These are phyloP conservation scores for Wickerhamiella azymoides DNA, from an alignment of 805 yeast genomes.

Conservation along the genomic window DNA sequence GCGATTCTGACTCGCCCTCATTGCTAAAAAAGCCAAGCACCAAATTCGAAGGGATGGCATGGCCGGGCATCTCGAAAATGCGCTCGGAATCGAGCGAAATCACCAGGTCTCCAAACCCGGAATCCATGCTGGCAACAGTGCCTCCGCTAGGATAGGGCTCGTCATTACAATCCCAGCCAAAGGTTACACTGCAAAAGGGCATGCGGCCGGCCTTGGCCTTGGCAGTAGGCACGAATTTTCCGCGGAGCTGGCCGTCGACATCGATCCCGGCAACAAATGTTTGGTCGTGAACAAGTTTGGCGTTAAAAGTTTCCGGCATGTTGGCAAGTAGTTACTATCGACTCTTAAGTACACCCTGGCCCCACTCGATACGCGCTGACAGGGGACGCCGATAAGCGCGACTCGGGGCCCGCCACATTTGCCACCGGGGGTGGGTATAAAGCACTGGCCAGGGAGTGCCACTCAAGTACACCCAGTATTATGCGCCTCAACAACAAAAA, in stretches of 20 bases:
- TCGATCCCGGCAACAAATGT: constrained; percentile 24
- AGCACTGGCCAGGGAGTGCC: too few species aligned
- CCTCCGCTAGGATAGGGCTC: constrained; percentile 19
- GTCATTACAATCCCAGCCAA: constrained; percentile 28
- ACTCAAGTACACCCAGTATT: too few species aligned
- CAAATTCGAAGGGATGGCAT: constrained; percentile 19
- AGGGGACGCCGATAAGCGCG: too few species aligned
- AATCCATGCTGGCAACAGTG: constrained; percentile 20
- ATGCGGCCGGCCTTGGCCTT: constrained; percentile 19
- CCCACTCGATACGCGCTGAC: too few species aligned
- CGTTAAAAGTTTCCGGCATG: neutral
- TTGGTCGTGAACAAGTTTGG: neutral
- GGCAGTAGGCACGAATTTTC: constrained; percentile 22
- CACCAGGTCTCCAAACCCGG: constrained; percentile 23
- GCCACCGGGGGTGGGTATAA: neutral
- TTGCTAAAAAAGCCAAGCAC: constrained; percentile 21
- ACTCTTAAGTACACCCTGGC: too few species aligned
- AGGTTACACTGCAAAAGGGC: constrained; percentile 25
- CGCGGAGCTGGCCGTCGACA: constrained; percentile 26
- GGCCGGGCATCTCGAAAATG: constrained; percentile 17
- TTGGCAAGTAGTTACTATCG: too few species aligned
- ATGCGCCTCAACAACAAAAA: constrained; percentile 24
- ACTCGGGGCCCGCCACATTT: neutral
- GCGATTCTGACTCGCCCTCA: constrained; percentile 15
- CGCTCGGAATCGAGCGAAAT: constrained; percentile 20